phyloP scores from a whole-genome alignment of 768 basidiomycete species.

The Multifurca ochricompacta region DNA sequence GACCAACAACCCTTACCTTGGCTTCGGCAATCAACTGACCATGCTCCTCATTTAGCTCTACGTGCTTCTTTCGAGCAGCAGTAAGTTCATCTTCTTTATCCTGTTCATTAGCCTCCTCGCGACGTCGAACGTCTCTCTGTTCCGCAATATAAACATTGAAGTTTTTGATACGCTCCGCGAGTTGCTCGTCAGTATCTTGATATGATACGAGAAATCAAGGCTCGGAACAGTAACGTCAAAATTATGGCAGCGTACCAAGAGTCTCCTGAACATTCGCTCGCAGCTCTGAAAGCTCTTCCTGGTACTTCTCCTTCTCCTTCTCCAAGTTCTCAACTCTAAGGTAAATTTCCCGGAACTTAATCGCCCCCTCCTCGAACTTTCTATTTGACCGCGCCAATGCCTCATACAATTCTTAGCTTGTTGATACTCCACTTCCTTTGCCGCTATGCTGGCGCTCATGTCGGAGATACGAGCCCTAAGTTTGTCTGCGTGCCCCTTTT shows the following conservation, averaged over 20 bases:
- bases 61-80: constrained; percentile 43
- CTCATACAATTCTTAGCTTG: constrained; percentile 59
- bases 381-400: constrained; percentile 58
- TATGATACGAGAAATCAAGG: not conserved
- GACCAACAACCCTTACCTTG: constrained; percentile 39
- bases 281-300: constrained; percentile 54
- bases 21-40: constrained; percentile 69
- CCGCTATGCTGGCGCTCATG: constrained; percentile 50
- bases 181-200: constrained; percentile 65
- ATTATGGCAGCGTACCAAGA: constrained; percentile 38
- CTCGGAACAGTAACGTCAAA: not conserved
- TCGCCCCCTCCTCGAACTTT: constrained; percentile 75
- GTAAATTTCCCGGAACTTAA: constrained; percentile 81
- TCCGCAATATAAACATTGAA: constrained; percentile 50
- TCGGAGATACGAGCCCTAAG: constrained; percentile 60
- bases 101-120: constrained; percentile 45
- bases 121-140: constrained; percentile 41
- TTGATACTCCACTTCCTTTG: constrained; percentile 70
- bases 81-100: constrained; percentile 56
- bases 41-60: constrained; percentile 48
- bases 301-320: constrained; percentile 51
- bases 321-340: constrained; percentile 57
- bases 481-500: constrained; percentile 84
- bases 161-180: constrained; percentile 47
- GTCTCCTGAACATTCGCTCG: constrained; percentile 60